A percentile compares a stretch with the other conserved stretches of the same genome.
Evolutionary conservation across 2,329 filamentous ascomycete genomes (phyloP).

Genomic region (Ophiostoma triangulosporum): DNA sequence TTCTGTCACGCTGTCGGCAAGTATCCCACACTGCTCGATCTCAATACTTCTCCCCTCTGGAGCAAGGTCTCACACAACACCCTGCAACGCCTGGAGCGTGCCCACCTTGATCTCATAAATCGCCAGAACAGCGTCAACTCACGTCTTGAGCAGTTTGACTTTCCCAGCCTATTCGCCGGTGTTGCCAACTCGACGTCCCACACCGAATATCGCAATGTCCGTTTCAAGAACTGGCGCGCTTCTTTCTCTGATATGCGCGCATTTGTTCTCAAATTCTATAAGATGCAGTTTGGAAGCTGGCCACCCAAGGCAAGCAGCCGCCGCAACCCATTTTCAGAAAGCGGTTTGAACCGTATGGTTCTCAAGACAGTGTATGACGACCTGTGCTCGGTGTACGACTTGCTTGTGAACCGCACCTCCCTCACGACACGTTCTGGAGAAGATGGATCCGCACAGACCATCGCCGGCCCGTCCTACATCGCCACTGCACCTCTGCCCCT

Average conservation of each 20-base stretch:
- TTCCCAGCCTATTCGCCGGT: slow-evolving; percentile 78
- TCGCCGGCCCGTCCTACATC: slow-evolving; percentile 7
- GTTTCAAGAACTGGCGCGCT: slow-evolving; percentile 72
- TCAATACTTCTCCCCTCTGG: slow-evolving; percentile 53
- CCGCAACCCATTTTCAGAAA: slow-evolving; percentile 80
- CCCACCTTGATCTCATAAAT: slow-evolving; percentile 64
- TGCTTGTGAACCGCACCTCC: slow-evolving; percentile 66
- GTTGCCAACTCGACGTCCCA: slow-evolving; percentile 72
- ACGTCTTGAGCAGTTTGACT: slow-evolving; percentile 78
- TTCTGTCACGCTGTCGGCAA: slow-evolving; percentile 87
- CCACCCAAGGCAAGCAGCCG: slow-evolving; percentile 84
- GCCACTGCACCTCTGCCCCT: slow-evolving; percentile 18
- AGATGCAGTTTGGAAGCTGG: slow-evolving; percentile 53
- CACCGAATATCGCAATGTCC: slow-evolving; percentile 60
- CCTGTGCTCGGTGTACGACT: slow-evolving; percentile 74
- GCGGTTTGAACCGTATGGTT: slow-evolving; percentile 73
- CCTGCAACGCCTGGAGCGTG: slow-evolving; percentile 66
- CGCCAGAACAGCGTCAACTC: slow-evolving; percentile 56
- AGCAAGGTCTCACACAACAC: slow-evolving; percentile 57
- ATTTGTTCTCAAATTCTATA: slow-evolving; percentile 57
- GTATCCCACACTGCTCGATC: slow-evolving; percentile 55
- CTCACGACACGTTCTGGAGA: slow-evolving; percentile 70
- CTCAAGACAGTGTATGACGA: slow-evolving; percentile 74
- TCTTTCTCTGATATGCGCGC: slow-evolving; percentile 63
- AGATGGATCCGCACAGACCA: slow-evolving; percentile 14